These are phyloP conservation scores for Podospora didyma DNA, from an alignment of 495 filamentous ascomycete genomes.

Conservation along the genomic window DNA sequence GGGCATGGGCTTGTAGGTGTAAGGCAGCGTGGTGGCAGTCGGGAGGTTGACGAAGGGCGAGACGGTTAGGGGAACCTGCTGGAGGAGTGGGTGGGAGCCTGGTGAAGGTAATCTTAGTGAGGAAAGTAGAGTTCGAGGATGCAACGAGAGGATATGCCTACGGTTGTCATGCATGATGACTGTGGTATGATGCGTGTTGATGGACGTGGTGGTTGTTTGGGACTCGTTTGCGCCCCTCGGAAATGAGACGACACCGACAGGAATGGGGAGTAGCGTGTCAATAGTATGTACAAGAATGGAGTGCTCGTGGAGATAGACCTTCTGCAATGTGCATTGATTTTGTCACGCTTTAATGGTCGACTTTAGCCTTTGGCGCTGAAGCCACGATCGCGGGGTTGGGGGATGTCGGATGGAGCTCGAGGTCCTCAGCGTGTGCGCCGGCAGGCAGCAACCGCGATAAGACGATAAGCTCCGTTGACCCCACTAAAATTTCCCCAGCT, in stretches of 20 bases:
- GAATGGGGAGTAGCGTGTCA: too few species aligned
- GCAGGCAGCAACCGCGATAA: slow-evolving; percentile 11
- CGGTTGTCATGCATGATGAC: slow-evolving; percentile 44
- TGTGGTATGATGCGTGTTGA: background rate
- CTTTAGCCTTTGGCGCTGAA: background rate
- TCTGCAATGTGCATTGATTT: too few species aligned
- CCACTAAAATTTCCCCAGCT: slow-evolving; percentile 19
- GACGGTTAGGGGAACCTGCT: slow-evolving; percentile 87
- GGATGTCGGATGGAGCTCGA: background rate
- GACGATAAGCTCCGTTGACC: slow-evolving; percentile 18
- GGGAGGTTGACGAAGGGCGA: slow-evolving; percentile 93
- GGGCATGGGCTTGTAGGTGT: slow-evolving; percentile 87
- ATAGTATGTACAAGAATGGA: too few species aligned
- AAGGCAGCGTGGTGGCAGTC: slow-evolving; percentile 84
- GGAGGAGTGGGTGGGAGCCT: slow-evolving; percentile 84
- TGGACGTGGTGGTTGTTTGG: too few species aligned
- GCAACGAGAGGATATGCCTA: slow-evolving; percentile 20
- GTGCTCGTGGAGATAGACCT: too few species aligned
- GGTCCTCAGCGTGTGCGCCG: background rate
- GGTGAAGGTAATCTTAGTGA: slow-evolving; percentile 8
- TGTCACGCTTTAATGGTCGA: too few species aligned
- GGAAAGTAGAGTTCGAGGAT: background rate
- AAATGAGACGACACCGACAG: too few species aligned
- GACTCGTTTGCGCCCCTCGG: too few species aligned
- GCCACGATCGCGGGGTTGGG: background rate